These are phyloP conservation scores for Tripterygium wilfordii DNA, from an alignment of 177 flowering plant species.

Conservation along the genomic window DNA sequence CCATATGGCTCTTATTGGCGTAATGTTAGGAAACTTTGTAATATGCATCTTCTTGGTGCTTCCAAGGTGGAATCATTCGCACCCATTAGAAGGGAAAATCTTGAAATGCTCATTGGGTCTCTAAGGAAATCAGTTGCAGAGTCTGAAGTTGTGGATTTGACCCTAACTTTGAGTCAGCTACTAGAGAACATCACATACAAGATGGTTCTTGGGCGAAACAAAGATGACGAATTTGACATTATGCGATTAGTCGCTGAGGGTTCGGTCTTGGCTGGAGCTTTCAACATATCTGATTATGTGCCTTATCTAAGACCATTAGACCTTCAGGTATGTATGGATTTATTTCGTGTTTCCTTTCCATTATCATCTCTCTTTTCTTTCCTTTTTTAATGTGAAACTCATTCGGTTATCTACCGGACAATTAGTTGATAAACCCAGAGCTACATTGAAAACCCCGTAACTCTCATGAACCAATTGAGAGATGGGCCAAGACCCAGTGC, in stretches of 20 bases:
- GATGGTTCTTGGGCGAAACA: slow-evolving; percentile 8
- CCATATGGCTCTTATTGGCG: slow-evolving; percentile 7
- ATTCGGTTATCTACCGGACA: too few species aligned
- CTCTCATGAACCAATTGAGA: too few species aligned
- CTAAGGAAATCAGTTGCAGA: slow-evolving; percentile 12
- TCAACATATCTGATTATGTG: slow-evolving; percentile 33
- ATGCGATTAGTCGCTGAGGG: slow-evolving; percentile 20
- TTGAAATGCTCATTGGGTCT: not conserved
- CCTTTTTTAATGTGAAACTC: too few species aligned
- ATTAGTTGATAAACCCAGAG: too few species aligned
- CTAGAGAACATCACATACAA: not conserved
- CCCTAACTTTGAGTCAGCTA: slow-evolving; percentile 11
- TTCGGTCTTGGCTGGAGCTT: slow-evolving; percentile 17
- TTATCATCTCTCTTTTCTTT: too few species aligned
- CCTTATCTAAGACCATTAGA: slow-evolving; percentile 25
- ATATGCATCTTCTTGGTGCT: slow-evolving; percentile 13
- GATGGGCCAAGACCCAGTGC: too few species aligned
- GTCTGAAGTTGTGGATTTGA: slow-evolving; percentile 17
- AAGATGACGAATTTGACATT: slow-evolving; percentile 10
- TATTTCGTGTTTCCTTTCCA: not conserved
- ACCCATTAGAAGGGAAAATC: slow-evolving; percentile 20
- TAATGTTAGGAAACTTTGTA: not conserved
- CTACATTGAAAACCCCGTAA: too few species aligned
- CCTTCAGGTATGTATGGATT: not conserved
- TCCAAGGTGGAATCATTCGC: slow-evolving; percentile 21